Base-by-base conservation (phyloP, 1,139 yeast genomes). In the Geotrichum citri-aurantii region DNA sequence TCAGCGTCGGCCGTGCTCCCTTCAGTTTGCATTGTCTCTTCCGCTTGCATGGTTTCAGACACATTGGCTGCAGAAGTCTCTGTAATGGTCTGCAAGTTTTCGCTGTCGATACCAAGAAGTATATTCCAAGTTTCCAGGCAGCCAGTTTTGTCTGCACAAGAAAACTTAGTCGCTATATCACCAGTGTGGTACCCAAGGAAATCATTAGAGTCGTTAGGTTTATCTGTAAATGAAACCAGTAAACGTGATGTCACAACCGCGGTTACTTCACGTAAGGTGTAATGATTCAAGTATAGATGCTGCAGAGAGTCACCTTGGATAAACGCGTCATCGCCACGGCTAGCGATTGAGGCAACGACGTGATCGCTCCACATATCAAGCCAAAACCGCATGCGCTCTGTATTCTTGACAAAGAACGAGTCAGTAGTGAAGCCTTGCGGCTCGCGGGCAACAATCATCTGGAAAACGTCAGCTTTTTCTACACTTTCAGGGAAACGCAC, bases 291-390 rank as follows among this genome's bases (percentile, higher is more conserved):
- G 27, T 37, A 51, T 12, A 56, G 24, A 31, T 56, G 48, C 42
- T 56, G 58, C 42, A 56, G 21, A 17, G 52, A 26, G 19, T 56
- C 48, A 2, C 55, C 58, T 31, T 56, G 46, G 17, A n/a, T 19
- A 12, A 27, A 33, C 14, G 21, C 44, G 8, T 29, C 46, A 1
- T 8, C 19, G 14, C 40, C 44, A n/a, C 54, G 49, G 17, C 3
- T 2, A 21, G 17, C 49, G 1, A 1, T 23, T 11, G 10, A 33
- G 14, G 55, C 55, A 17, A 51, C 50, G 4, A 52, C 54, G 23
- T 56, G 56, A 33, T 52, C 59, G 19, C 48, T 52, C 50, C 55
- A 44, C 50, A 56, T 33, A 23, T 56, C 56, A 8, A 56, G 53
- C 59, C 59, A 56, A 26, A 56, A 56, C 17, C 50, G 46, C 42